A percentile compares a stretch with the other conserved stretches of the same genome.
Evolutionary conservation across 2,329 filamentous ascomycete genomes (phyloP).

Genomic region (Arthrobotrys megalospora): DNA sequence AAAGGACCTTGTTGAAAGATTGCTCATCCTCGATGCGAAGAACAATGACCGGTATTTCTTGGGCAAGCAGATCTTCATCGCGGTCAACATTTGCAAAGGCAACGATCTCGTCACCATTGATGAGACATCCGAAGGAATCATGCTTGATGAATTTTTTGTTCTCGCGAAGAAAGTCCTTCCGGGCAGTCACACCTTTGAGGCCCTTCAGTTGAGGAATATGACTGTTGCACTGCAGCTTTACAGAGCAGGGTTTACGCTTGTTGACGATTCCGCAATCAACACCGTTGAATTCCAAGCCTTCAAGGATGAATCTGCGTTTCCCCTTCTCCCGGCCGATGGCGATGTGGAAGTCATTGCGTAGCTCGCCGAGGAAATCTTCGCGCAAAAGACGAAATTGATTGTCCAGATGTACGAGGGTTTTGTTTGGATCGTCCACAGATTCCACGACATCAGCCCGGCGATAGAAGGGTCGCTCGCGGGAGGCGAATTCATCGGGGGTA

Average conservation of each 20-base stretch:
- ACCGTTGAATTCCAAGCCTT: slow-evolving; percentile 67
- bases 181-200: slow-evolving; percentile 63
- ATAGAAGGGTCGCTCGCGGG: slow-evolving; percentile 72
- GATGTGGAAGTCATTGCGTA: slow-evolving; percentile 75
- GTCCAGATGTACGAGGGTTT: slow-evolving; percentile 74
- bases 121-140: slow-evolving; percentile 75
- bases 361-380: slow-evolving; percentile 79
- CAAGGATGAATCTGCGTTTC: slow-evolving; percentile 65
- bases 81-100: slow-evolving; percentile 76
- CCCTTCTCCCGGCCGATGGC: slow-evolving; percentile 71
- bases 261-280: slow-evolving; percentile 67
- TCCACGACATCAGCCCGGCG: slow-evolving; percentile 71
- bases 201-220: slow-evolving; percentile 70
- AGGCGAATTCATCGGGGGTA: slow-evolving; percentile 76
- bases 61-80: slow-evolving; percentile 69
- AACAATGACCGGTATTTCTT: slow-evolving; percentile 70
- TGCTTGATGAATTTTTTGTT: slow-evolving; percentile 73
- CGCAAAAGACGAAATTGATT: slow-evolving; percentile 80
- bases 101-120: slow-evolving; percentile 71
- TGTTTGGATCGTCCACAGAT: slow-evolving; percentile 62
- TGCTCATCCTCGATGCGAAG: slow-evolving; percentile 72
- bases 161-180: slow-evolving; percentile 70
- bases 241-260: slow-evolving; percentile 65
- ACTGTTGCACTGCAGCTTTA: slow-evolving; percentile 68
- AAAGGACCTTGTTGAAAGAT: slow-evolving; percentile 70